phyloP scores from a whole-genome alignment of 495 filamentous ascomycete genomes.

The Pyronema omphalodes region DNA sequence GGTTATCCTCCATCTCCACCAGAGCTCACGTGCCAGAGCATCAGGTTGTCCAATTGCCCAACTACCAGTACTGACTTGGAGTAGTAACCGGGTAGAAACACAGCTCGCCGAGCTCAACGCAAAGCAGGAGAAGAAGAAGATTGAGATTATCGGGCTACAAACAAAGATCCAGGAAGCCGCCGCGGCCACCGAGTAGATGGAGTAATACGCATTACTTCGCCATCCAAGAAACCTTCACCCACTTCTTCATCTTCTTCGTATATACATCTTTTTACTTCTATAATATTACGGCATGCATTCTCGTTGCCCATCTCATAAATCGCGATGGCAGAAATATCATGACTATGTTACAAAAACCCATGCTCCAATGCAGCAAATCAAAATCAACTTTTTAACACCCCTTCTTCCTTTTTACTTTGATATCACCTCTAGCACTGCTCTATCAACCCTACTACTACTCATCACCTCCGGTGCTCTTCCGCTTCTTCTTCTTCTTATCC shows the following conservation, averaged over 20 bases:
- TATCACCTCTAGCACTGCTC: no score
- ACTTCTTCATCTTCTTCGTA: no score
- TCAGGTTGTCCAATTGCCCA: neutral
- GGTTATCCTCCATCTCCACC: constrained; percentile 12
- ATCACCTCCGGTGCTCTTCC: no score
- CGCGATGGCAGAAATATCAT: neutral
- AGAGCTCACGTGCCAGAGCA: neutral
- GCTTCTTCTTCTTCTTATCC: constrained; percentile 13
- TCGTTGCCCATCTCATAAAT: no score
- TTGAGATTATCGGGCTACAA: constrained; percentile 30
- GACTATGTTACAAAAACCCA: neutral
- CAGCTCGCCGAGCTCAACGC: constrained; percentile 63
- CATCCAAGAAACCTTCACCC: no score
- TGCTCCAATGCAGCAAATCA: no score
- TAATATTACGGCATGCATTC: no score
- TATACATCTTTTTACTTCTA: no score
- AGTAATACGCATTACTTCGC: neutral
- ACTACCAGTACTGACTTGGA: neutral
- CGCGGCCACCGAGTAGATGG: neutral
- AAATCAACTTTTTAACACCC: no score
- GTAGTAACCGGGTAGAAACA: constrained; percentile 61
- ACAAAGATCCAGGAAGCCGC: constrained; percentile 5
- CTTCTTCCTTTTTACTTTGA: no score
- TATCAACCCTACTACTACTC: no score
- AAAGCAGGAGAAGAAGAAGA: constrained; percentile 65